Base-by-base conservation (phyloP, 805 yeast species). In the Hanseniaspora opuntiae region DNA sequence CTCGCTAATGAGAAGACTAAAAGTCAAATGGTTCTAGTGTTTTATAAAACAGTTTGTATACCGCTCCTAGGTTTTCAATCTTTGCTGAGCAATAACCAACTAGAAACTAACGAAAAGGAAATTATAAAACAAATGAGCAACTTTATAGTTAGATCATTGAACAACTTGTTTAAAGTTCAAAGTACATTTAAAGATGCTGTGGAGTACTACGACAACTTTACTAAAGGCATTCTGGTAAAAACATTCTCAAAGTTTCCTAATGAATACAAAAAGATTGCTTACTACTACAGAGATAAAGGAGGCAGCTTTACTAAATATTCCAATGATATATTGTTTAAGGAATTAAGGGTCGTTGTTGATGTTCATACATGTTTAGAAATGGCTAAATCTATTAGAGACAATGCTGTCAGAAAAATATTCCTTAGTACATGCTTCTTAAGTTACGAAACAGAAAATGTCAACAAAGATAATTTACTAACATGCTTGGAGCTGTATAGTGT, bases 191-290 rank as follows among this genome's bases (percentile, higher is more conserved):
- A n/a, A 14, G 40, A 42, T 28, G 48, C 19, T 1, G 3, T 16
- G 8, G 39, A 36, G 3, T 44, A 30, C 19, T 51, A 44, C 8
- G 46, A 51, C 17, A 3, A 9, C 3, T 22, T 35, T 8, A 44
- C 54, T 1, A 42, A 37, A 30, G 12, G 20, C 10, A 10, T 44
- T 22, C 16, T 51, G 7, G 45, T 12, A 4, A 33, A 36, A 12
- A 22, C 45, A 14, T 16, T 51, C 8, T 11, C 22, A 20, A 12
- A 28, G 0, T 20, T 42, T n/a, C 37, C 54, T 11, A 17, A 51
- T 11, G 48, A 51, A 44, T 51, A 36, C 40, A 24, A 51, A 44
- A 51, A 51, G 10, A 44, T 51, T 20, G 33, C 36, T 28, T 30
- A 42, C 1, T 51, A 51, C n/a, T 51, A 51, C 19, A 42, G 30